These are phyloP conservation scores for Ustilago sp. DNA, from an alignment of 1,284 basidiomycete species.

Conservation along the genomic window DNA sequence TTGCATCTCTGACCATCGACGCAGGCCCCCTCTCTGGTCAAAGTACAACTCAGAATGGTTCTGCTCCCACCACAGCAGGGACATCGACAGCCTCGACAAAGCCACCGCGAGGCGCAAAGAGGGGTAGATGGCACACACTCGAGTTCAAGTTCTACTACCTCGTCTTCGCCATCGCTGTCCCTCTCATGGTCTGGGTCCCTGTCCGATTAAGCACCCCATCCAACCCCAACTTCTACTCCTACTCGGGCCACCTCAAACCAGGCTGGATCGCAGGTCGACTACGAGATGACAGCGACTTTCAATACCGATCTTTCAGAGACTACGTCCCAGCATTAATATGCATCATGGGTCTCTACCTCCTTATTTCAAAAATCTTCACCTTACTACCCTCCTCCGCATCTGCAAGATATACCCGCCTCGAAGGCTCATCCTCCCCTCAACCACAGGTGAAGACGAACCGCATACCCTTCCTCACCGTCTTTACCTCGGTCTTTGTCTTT, in stretches of 20 bases:
- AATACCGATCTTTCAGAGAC: conserved; percentile 70
- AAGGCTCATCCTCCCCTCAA: not conserved
- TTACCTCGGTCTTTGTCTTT: conserved; percentile 79
- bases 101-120: not conserved
- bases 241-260: conserved; percentile 74
- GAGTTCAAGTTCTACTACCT: conserved; percentile 86
- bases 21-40: conserved; percentile 31
- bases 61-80: not conserved
- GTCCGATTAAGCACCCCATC: conserved; percentile 80
- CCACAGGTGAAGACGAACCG: conserved; percentile 71
- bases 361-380: conserved; percentile 61
- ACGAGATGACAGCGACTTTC: conserved; percentile 71
- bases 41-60: not conserved
- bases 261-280: conserved; percentile 72
- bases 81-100: conserved; percentile 11
- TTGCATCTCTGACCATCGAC: conserved; percentile 50
- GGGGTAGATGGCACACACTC: conserved; percentile 78
- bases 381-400: conserved; percentile 12
- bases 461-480: conserved; percentile 72
- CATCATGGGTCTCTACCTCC: conserved; percentile 64
- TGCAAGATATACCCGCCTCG: conserved; percentile 22
- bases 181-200: conserved; percentile 84
- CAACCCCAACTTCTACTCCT: conserved; percentile 80
- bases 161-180: conserved; percentile 76
- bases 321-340: conserved; percentile 61